These are phyloP conservation scores for Diaporthe batatas DNA, from an alignment of 2,329 filamentous ascomycete genomes.

Conservation along the genomic window DNA sequence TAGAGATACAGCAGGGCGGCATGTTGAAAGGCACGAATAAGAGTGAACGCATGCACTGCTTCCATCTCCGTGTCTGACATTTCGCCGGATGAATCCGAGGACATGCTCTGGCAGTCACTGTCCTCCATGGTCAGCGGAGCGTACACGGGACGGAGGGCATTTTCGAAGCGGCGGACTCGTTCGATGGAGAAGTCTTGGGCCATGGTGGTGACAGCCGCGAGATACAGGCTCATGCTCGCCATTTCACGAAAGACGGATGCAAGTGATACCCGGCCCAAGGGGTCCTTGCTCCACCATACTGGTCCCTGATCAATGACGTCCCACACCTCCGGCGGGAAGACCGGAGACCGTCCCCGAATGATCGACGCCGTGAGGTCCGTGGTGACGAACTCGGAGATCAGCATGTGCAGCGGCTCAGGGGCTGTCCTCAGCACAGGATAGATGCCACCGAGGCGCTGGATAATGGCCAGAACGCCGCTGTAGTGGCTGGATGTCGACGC, in stretches of 20 bases:
- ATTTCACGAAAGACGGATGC: slow-evolving; percentile 53
- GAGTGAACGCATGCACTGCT: slow-evolving; percentile 51
- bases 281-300: slow-evolving; percentile 59
- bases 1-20: slow-evolving; percentile 59
- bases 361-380: slow-evolving; percentile 58
- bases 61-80: slow-evolving; percentile 45
- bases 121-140: slow-evolving; percentile 47
- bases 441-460: slow-evolving; percentile 51
- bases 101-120: slow-evolving; percentile 29
- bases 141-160: slow-evolving; percentile 47
- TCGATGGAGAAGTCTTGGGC: slow-evolving; percentile 48
- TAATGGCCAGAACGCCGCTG: slow-evolving; percentile 53
- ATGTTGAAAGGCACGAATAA: slow-evolving; percentile 57
- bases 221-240: slow-evolving; percentile 49
- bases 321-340: slow-evolving; percentile 55
- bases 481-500: slow-evolving; percentile 54
- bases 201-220: slow-evolving; percentile 44
- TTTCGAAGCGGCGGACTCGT: slow-evolving; percentile 49
- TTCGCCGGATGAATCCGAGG: slow-evolving; percentile 13
- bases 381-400: slow-evolving; percentile 59
- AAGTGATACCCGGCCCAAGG: slow-evolving; percentile 51
- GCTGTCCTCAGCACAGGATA: slow-evolving; percentile 45
- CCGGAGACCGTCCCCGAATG: slow-evolving; percentile 54
- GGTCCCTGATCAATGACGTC: slow-evolving; percentile 54
- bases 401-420: slow-evolving; percentile 52